Evolutionary conservation across 2,329 filamentous ascomycete genomes (phyloP).

Genomic region (Pochonia chlamydosporia): DNA sequence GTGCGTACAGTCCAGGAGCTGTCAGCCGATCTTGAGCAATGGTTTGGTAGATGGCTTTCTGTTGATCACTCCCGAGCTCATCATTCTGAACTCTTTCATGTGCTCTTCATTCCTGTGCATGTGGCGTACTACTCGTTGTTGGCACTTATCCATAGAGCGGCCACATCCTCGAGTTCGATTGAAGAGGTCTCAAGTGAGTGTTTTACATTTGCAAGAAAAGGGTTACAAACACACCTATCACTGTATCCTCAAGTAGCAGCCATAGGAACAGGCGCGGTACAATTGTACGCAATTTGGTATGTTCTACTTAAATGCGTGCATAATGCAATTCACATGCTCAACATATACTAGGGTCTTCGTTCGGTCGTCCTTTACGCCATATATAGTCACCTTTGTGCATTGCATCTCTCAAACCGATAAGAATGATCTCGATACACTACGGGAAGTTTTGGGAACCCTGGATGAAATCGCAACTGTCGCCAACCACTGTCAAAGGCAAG

Average conservation of each 20-base stretch:
- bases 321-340: no score
- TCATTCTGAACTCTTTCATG: conserved; percentile 10
- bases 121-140: conserved; percentile 16
- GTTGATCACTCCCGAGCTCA: conserved; percentile 11
- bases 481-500: background rate
- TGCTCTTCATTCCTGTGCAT: conserved; percentile 12
- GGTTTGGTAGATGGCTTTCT: conserved; percentile 11
- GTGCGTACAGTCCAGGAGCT: conserved; percentile 3
- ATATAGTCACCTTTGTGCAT: conserved; percentile 15
- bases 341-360: conserved; percentile 14
- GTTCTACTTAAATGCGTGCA: background rate
- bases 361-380: conserved; percentile 16
- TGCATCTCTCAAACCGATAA: conserved; percentile 10
- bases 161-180: conserved; percentile 9
- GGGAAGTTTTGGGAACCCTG: background rate
- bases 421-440: conserved; percentile 8
- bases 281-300: conserved; percentile 16
- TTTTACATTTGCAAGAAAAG: conserved; percentile 13
- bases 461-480: background rate
- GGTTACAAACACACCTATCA: conserved; percentile 10
- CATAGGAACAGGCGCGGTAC: conserved; percentile 9
- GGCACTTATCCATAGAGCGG: conserved; percentile 13
- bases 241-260: conserved; percentile 10
- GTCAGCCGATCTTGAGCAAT: conserved; percentile 8
- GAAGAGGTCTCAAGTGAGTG: conserved; percentile 12